A percentile compares a stretch with the other conserved stretches of the same genome.
Evolutionary conservation across 768 basidiomycete genomes (phyloP).

Genomic region (Termitomyces sp.): DNA sequence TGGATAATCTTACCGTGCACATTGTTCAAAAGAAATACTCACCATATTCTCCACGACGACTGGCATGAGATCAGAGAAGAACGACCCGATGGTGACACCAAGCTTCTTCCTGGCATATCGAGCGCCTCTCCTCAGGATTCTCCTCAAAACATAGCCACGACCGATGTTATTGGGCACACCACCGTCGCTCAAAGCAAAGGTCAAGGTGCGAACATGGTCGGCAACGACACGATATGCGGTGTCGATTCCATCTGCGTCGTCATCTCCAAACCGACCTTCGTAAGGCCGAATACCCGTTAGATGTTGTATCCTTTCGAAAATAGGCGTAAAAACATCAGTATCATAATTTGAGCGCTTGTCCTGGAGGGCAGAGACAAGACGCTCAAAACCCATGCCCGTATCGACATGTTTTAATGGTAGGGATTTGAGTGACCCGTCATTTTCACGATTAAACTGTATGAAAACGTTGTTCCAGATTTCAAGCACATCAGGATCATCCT

Average conservation of each 20-base stretch:
- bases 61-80: slow-evolving; percentile 92
- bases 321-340: slow-evolving; percentile 90
- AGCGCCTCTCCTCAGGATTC: slow-evolving; percentile 91
- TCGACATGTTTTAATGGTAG: slow-evolving; percentile 95
- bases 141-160: slow-evolving; percentile 92
- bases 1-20: background rate
- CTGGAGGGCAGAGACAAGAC: slow-evolving; percentile 91
- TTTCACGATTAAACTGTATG: slow-evolving; percentile 97
- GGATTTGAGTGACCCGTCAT: slow-evolving; percentile 70
- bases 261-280: slow-evolving; percentile 86
- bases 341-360: slow-evolving; percentile 95
- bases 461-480: slow-evolving; percentile 99
- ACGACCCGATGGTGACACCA: slow-evolving; percentile 85
- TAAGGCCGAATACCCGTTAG: slow-evolving; percentile 87
- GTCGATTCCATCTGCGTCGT: slow-evolving; percentile 93
- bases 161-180: slow-evolving; percentile 96
- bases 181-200: slow-evolving; percentile 94
- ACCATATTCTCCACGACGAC: slow-evolving; percentile 89
- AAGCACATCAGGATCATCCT: slow-evolving; percentile 94
- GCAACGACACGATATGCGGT: slow-evolving; percentile 97
- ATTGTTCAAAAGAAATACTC: slow-evolving; percentile 16
- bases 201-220: slow-evolving; percentile 93
- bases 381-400: slow-evolving; percentile 99
- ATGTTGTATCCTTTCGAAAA: slow-evolving; percentile 83
- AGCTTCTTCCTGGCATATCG: slow-evolving; percentile 95